Evolutionary conservation across 1,284 basidiomycete genomes (phyloP), one percentile per base, ranked within the genome.

Genomic region (Polyporus tsugae): DNA sequence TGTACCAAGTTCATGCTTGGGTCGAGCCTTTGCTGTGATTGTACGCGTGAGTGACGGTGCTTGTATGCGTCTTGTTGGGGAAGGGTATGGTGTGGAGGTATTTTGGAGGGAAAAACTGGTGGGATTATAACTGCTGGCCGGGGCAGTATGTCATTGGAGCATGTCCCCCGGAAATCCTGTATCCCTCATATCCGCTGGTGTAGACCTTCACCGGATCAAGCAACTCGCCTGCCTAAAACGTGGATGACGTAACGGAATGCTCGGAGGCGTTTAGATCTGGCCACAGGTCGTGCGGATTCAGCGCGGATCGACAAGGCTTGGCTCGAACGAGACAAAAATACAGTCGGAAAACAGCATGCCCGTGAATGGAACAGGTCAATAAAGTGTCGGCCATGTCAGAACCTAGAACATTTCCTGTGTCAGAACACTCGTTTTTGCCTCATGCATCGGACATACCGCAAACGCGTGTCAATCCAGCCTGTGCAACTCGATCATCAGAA

Each of bases 111-210:
- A 15, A 58, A 13, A 53, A 55, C 2, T 49, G 63, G 29, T 5
- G 4, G 29, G 29, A 55, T 55, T 55, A 33, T 55, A 55, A 55
- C 29, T 29, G 29, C 2, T 29, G n/a, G n/a, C n/a, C 41, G 6
- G 42, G 25, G n/a, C 35, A 36, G 60, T 67, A 70, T 70, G 71
- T 72, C 71, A 70, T 70, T 72, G 71, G 71, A 72, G 71, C 64
- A 57, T 55, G 29, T 9, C 52, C 52, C 6, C 15, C 29, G 52
- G 52, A 4, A 55, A 29, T 55, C 52, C 52, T 15, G 10, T 15
- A 33, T 25, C 29, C 22, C 33, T 55, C 52, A 17, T 17, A 35
- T 55, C 52, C 52, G 35, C 58, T 60, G 19, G 55, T 10, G 17
- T 19, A 22, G 33, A n/a, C 39, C 29, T 39, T 69, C 46, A 6